Conservation (phyloP, 2,329 filamentous ascomycete genomes). For the Fusarium transvaalense region DNA sequence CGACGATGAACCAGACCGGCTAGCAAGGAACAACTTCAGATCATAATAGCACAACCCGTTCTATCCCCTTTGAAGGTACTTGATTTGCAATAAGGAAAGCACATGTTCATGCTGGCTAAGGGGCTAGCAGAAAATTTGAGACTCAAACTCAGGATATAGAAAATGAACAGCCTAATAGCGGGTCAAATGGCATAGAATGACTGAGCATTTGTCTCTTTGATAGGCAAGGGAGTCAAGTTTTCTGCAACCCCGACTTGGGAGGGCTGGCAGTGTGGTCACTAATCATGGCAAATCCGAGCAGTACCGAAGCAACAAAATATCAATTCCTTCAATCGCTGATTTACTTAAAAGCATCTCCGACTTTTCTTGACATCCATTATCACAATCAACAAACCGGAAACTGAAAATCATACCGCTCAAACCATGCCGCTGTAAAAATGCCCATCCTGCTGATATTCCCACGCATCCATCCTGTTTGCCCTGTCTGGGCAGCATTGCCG, state of each 20-base stretch:
- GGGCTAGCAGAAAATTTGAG: too few relatives aligned
- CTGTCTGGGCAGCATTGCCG: neutral
- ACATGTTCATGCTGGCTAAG: neutral
- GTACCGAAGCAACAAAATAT: neutral
- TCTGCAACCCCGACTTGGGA: too few relatives aligned
- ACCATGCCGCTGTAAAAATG: slow-evolving; percentile 18
- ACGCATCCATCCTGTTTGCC: neutral
- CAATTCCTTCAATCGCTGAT: slow-evolving; percentile 10
- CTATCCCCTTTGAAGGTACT: neutral
- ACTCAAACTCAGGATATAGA: too few relatives aligned
- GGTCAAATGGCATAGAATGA: too few relatives aligned
- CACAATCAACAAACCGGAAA: neutral
- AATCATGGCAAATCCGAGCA: neutral
- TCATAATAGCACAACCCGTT: slow-evolving; percentile 22
- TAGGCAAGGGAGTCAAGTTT: too few relatives aligned
- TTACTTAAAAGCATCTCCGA: neutral
- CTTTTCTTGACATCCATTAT: neutral
- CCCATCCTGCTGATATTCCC: neutral
- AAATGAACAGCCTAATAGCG: too few relatives aligned
- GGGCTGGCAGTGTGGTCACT: neutral
- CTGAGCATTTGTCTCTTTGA: too few relatives aligned
- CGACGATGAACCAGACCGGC: slow-evolving; percentile 55
- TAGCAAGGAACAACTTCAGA: slow-evolving; percentile 43
- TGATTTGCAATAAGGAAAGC: neutral
- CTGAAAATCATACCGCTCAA: slow-evolving; percentile 18